Percentiles rank a stretch among this genome's conserved stretches.
These are phyloP conservation scores for Tilletiaria anomala DNA, from an alignment of 1,284 basidiomycete genomes.

Conservation along the genomic window DNA sequence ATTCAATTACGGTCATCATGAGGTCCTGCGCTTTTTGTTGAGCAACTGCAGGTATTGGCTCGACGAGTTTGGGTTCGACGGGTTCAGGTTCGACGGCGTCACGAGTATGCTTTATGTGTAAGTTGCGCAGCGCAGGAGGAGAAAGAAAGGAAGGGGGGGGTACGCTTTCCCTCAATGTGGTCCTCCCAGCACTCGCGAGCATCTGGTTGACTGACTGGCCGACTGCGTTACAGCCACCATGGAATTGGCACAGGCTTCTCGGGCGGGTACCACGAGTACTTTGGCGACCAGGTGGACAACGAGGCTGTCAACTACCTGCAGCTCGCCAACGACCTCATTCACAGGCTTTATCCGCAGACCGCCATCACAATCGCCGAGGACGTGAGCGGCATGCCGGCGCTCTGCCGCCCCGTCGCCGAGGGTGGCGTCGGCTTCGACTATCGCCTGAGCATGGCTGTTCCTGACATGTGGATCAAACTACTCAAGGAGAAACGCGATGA, in stretches of 20 bases:
- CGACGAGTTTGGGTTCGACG: conserved; percentile 88
- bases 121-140: neutral
- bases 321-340: conserved; percentile 86
- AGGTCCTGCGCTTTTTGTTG: conserved; percentile 82
- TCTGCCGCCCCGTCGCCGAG: conserved; percentile 61
- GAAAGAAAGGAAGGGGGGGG: no score
- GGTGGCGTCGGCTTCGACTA: conserved; percentile 97
- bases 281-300: conserved; percentile 65
- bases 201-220: neutral
- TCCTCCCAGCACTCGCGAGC: neutral
- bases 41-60: conserved; percentile 91
- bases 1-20: conserved; percentile 90
- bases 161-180: no score
- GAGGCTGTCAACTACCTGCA: conserved; percentile 91
- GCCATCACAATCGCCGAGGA: conserved; percentile 90
- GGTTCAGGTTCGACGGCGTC: conserved; percentile 95
- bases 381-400: conserved; percentile 92
- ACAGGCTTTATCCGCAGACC: conserved; percentile 56
- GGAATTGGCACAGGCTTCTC: conserved; percentile 95
- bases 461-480: conserved; percentile 98
- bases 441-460: conserved; percentile 90
- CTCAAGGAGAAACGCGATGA: conserved; percentile 81
- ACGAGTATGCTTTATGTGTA: conserved; percentile 88
- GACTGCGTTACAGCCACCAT: conserved; percentile 52
- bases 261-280: conserved; percentile 95